Conservation (phyloP, 2,329 filamentous ascomycete species). For the Ceratocystis huliohia region DNA sequence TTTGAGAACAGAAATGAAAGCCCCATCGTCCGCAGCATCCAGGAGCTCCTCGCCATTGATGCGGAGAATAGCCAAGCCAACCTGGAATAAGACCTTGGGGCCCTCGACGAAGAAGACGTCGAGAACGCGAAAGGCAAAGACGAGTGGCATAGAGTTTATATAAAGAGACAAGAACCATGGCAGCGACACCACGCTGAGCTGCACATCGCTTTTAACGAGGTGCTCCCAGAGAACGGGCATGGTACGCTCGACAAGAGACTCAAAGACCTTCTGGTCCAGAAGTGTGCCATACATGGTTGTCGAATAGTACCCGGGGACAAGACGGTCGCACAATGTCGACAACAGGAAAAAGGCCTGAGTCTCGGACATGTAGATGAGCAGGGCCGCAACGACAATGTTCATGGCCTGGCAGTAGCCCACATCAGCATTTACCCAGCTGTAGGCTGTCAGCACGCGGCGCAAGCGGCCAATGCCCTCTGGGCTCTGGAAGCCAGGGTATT, state of each 20-base stretch:
- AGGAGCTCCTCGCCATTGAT: slow-evolving; percentile 95
- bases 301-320: slow-evolving; percentile 94
- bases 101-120: slow-evolving; percentile 98
- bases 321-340: slow-evolving; percentile 78
- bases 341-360: slow-evolving; percentile 89
- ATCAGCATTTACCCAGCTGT: slow-evolving; percentile 92
- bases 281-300: slow-evolving; percentile 98
- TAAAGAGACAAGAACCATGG: slow-evolving; percentile 98
- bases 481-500: slow-evolving; percentile 94
- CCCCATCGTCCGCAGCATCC: slow-evolving; percentile 85
- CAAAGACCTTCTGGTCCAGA: slow-evolving; percentile 92
- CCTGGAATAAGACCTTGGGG: slow-evolving; percentile 92
- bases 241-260: slow-evolving; percentile 94
- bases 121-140: slow-evolving; percentile 90
- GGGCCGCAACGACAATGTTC: slow-evolving; percentile 97
- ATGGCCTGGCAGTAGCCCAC: slow-evolving; percentile 98
- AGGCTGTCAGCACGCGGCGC: slow-evolving; percentile 82
- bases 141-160: slow-evolving; percentile 98
- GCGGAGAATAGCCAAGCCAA: slow-evolving; percentile 87
- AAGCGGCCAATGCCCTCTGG: slow-evolving; percentile 87
- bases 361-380: slow-evolving; percentile 98
- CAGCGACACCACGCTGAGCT: slow-evolving; percentile 90
- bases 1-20: slow-evolving; percentile 93
- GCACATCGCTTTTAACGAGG: slow-evolving; percentile 90
- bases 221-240: slow-evolving; percentile 99